phyloP scores from a whole-genome alignment of 768 basidiomycete species.

The Suillus ampliporus region DNA sequence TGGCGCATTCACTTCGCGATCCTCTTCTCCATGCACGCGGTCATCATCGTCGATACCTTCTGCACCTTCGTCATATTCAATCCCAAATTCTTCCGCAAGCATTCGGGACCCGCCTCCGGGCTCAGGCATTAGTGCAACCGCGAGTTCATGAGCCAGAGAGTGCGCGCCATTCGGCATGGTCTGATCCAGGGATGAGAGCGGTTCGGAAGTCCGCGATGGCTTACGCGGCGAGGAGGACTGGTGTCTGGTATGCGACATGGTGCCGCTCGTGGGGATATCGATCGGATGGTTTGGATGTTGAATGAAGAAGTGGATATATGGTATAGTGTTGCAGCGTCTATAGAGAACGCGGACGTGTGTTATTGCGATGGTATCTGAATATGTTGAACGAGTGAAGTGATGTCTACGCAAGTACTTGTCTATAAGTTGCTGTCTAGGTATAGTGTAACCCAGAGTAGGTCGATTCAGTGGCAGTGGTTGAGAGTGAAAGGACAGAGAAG shows the following conservation, averaged over 20 bases:
- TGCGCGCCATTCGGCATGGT: constrained; percentile 44
- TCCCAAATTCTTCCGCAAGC: constrained; percentile 87
- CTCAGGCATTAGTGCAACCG: constrained; percentile 87
- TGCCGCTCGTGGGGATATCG: neutral
- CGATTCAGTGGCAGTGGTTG: neutral
- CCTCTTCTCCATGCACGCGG: constrained; percentile 37
- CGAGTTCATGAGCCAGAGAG: constrained; percentile 87
- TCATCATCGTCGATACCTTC: constrained; percentile 72
- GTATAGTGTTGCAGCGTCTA: neutral
- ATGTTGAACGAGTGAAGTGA: neutral
- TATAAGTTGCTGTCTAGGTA: neutral
- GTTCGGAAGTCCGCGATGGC: constrained; percentile 21
- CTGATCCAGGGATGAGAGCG: constrained; percentile 40
- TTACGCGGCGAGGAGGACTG: constrained; percentile 9
- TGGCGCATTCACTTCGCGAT: constrained; percentile 27
- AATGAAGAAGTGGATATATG: no score
- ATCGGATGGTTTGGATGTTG: neutral
- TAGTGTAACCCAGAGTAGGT: neutral
- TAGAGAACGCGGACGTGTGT: constrained; percentile 6
- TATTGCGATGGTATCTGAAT: constrained; percentile 1
- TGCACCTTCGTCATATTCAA: constrained; percentile 87
- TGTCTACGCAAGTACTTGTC: constrained; percentile 1
- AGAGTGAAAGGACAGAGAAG: constrained; percentile 2
- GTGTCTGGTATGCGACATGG: constrained; percentile 2
- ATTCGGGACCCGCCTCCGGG: constrained; percentile 73